phyloP scores from a whole-genome alignment of 768 basidiomycete genomes.

The Tephrocybe sp. region DNA sequence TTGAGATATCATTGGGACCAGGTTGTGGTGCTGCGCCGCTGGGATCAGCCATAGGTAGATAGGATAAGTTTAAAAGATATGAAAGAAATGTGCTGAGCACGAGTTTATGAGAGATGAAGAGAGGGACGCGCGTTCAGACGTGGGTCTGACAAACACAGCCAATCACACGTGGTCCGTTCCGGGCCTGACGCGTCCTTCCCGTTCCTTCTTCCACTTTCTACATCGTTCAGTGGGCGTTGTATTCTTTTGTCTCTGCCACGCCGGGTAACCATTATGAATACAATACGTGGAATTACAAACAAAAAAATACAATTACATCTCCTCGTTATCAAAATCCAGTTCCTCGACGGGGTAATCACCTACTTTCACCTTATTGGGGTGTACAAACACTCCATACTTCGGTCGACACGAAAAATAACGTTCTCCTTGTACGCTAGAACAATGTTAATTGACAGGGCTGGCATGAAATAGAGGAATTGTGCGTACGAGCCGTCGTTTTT shows the following conservation, averaged over 20 bases:
- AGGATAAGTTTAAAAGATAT: slow-evolving; percentile 18
- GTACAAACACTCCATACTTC: slow-evolving; percentile 84
- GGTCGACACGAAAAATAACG: slow-evolving; percentile 81
- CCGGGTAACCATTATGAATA: slow-evolving; percentile 10
- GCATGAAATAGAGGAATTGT: slow-evolving; percentile 4
- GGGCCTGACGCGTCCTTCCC: slow-evolving; percentile 21
- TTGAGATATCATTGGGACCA: slow-evolving; percentile 88
- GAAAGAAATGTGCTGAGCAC: slow-evolving; percentile 21
- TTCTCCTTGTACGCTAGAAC: slow-evolving; percentile 73
- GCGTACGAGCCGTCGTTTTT: slow-evolving; percentile 95
- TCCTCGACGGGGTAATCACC: slow-evolving; percentile 91
- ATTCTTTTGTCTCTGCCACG: slow-evolving; percentile 4
- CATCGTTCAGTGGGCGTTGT: slow-evolving; percentile 1
- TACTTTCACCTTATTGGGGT: slow-evolving; percentile 74
- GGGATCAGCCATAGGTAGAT: slow-evolving; percentile 66
- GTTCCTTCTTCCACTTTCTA: slow-evolving; percentile 35
- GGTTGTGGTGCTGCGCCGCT: slow-evolving; percentile 82
- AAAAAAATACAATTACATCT: slow-evolving; percentile 48
- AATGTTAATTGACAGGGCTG: background rate
- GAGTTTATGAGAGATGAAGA: slow-evolving; percentile 22
- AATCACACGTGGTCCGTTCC: slow-evolving; percentile 19
- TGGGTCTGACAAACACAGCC: slow-evolving; percentile 22
- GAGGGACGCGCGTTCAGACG: slow-evolving; percentile 40
- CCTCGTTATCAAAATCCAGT: slow-evolving; percentile 72
- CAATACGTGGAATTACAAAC: slow-evolving; percentile 1